Conservation (phyloP, 2,329 filamentous ascomycete genomes). For the Claviceps fusiformis region DNA sequence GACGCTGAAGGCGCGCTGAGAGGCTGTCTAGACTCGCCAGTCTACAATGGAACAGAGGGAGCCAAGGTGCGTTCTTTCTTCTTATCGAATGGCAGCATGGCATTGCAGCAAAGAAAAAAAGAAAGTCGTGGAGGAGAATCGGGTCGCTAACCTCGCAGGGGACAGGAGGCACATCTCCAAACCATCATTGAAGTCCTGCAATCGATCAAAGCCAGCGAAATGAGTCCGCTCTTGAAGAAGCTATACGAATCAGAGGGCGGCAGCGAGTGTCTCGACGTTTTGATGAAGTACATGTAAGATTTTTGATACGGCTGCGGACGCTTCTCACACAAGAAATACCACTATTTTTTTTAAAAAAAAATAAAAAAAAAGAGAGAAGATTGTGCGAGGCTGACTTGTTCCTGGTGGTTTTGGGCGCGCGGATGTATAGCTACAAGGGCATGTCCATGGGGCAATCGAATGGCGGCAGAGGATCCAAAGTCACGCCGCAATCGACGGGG, state of each 20-base stretch:
- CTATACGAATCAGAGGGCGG: slow-evolving; percentile 71
- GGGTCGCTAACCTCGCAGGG: background rate
- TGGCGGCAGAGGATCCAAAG: slow-evolving; percentile 12
- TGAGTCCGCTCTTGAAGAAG: slow-evolving; percentile 73
- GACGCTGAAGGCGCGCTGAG: slow-evolving; percentile 78
- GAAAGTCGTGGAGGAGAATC: background rate
- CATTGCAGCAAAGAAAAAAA: background rate
- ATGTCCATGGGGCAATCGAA: slow-evolving; percentile 47
- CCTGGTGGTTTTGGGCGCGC: background rate
- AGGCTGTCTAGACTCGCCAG: slow-evolving; percentile 71
- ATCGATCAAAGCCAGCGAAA: slow-evolving; percentile 91
- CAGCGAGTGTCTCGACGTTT: slow-evolving; percentile 71
- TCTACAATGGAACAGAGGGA: slow-evolving; percentile 49
- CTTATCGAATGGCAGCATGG: background rate
- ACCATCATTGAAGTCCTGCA: slow-evolving; percentile 88
- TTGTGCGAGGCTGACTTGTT: background rate
- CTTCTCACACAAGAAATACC: background rate
- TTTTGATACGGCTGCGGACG: background rate
- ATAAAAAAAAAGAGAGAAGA: too few relatives aligned
- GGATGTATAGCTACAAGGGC: slow-evolving; percentile 62
- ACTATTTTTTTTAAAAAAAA: too few relatives aligned
- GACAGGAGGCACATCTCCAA: slow-evolving; percentile 69
- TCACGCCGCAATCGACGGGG: slow-evolving; percentile 60
- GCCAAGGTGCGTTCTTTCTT: slow-evolving; percentile 35
- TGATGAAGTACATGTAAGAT: slow-evolving; percentile 93